Conservation (phyloP, 164 flowering plant genomes). For the Piper betle region DNA sequence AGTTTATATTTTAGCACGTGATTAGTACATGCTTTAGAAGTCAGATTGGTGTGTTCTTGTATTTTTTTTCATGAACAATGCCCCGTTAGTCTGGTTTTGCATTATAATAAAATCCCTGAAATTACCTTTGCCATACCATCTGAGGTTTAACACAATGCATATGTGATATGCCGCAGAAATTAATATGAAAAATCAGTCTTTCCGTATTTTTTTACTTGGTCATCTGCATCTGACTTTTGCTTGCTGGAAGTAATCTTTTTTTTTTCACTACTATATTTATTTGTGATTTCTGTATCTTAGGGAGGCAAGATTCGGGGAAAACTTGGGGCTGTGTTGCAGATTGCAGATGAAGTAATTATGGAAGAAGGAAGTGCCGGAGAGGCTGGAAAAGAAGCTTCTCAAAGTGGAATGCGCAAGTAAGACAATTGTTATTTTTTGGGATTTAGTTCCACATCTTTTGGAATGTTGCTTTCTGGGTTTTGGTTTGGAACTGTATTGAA, state of each 20-base stretch:
- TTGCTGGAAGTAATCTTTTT: too few species aligned
- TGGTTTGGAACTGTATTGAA: background rate
- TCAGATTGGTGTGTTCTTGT: too few species aligned
- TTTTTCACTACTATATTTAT: too few species aligned
- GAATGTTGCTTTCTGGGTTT: background rate
- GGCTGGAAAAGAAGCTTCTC: conserved; percentile 78
- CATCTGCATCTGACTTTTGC: background rate
- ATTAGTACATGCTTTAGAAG: too few species aligned
- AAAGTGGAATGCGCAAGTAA: conserved; percentile 92
- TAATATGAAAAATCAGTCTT: background rate
- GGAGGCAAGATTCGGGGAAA: conserved; percentile 94
- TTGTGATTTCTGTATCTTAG: conserved; percentile 15
- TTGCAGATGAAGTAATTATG: conserved; percentile 50
- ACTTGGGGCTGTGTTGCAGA: conserved; percentile 57
- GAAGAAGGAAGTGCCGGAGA: conserved; percentile 90
- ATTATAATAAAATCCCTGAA: background rate
- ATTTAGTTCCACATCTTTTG: background rate
- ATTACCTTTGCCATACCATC: background rate
- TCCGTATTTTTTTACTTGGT: background rate
- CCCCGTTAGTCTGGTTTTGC: too few species aligned
- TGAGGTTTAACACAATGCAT: background rate
- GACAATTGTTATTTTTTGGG: background rate
- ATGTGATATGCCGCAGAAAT: too few species aligned
- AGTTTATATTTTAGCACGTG: background rate
- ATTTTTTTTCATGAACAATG: too few species aligned